Evolutionary conservation across 208 protist species (phyloP).

Genomic region (Spongospora subterranea): DNA sequence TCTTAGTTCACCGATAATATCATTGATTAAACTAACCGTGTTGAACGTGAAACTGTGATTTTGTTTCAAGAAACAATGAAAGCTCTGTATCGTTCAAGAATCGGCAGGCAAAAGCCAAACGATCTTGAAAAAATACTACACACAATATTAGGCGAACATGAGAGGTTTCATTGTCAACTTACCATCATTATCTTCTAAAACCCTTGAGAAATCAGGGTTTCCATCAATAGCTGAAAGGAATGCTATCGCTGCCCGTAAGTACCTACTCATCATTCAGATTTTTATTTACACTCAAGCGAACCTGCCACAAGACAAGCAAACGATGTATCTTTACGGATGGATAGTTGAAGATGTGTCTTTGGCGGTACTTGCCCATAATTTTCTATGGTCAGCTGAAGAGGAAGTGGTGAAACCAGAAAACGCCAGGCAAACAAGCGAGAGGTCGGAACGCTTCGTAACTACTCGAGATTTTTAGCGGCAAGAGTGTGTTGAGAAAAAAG

Average conservation of each 20-base stretch:
- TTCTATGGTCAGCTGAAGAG: background rate
- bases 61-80: background rate
- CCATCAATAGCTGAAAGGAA: background rate
- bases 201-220: background rate
- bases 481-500: background rate
- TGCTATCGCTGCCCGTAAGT: constrained; percentile 8
- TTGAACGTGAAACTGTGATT: background rate
- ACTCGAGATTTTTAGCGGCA: background rate
- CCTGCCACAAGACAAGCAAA: background rate
- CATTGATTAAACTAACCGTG: background rate
- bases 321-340: constrained; percentile 8
- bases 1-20: background rate
- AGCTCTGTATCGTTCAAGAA: constrained; percentile 16
- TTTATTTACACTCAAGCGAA: background rate
- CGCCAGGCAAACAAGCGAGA: constrained; percentile 23
- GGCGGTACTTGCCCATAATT: constrained; percentile 6
- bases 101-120: constrained; percentile 33
- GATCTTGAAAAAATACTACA: constrained; percentile 5
- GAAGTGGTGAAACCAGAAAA: background rate
- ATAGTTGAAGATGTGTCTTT: background rate
- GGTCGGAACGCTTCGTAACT: background rate
- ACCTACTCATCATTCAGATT: background rate
- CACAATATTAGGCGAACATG: background rate
- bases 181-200: background rate
- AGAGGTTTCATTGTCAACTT: background rate